Percentiles rank a stretch among this genome's conserved stretches.
These are phyloP conservation scores for Sporothrix dimorphospora DNA, from an alignment of 2,329 filamentous ascomycete species.

Conservation along the genomic window DNA sequence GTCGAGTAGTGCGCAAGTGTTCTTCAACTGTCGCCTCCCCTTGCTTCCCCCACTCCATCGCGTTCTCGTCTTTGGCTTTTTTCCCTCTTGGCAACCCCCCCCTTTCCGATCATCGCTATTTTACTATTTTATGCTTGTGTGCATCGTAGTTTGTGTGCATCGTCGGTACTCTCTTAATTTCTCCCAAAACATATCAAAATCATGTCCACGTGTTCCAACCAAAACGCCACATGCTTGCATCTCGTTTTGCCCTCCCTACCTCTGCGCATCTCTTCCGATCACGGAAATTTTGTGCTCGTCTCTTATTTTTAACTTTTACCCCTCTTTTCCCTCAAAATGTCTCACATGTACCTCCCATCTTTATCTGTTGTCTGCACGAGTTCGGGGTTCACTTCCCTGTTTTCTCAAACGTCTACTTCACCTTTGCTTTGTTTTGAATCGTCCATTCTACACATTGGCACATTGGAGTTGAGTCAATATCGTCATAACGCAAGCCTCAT, in stretches of 20 bases:
- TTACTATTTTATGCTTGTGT: not conserved
- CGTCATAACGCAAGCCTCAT: not conserved
- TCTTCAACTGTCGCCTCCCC: conserved; percentile 12
- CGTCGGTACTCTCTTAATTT: too few relatives aligned
- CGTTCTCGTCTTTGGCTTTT: not conserved
- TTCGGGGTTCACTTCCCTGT: not conserved
- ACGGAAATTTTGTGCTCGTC: not conserved
- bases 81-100: not conserved
- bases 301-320: not conserved
- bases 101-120: not conserved
- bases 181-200: not conserved
- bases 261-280: not conserved
- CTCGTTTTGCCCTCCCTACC: too few relatives aligned
- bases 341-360: not conserved
- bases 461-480: not conserved
- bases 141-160: not conserved
- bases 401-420: not conserved
- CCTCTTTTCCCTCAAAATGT: not conserved
- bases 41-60: conserved; percentile 12
- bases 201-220: not conserved
- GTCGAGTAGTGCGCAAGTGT: not conserved
- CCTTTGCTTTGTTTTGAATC: not conserved
- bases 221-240: conserved; percentile 8
- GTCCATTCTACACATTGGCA: not conserved
- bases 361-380: not conserved